phyloP scores from a whole-genome alignment of 257 asterid species.

The Craterostigma plantagineum region DNA sequence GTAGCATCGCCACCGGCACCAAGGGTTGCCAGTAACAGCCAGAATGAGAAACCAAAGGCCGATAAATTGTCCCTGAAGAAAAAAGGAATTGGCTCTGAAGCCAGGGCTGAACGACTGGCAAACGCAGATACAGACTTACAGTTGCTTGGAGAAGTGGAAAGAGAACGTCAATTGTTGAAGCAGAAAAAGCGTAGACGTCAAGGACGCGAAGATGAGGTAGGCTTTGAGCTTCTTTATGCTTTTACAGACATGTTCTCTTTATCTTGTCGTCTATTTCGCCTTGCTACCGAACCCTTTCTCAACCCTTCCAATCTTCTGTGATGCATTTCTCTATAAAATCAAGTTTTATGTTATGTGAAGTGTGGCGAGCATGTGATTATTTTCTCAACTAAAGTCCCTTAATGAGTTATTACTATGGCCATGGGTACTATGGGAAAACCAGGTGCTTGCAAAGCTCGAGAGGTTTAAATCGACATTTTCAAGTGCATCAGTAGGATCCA shows the following conservation, averaged over 20 bases:
- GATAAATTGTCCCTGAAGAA: constrained; percentile 63
- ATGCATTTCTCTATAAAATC: too few species aligned
- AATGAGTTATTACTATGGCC: neutral
- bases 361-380: neutral
- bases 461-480: constrained; percentile 43
- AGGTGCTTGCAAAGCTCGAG: constrained; percentile 67
- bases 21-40: constrained; percentile 23
- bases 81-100: constrained; percentile 88
- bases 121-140: constrained; percentile 78
- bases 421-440: constrained; percentile 1
- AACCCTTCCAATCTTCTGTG: too few species aligned
- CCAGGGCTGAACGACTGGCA: constrained; percentile 69
- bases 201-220: constrained; percentile 89
- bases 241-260: neutral
- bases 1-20: constrained; percentile 50
- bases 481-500: constrained; percentile 25
- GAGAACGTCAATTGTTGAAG: constrained; percentile 61
- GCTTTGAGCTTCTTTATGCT: constrained; percentile 3
- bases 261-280: neutral
- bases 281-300: too few species aligned
- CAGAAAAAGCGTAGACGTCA: constrained; percentile 84
- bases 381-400: neutral
- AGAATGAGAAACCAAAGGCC: constrained; percentile 39
- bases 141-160: constrained; percentile 72
- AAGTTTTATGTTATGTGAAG: neutral